phyloP scores from a whole-genome alignment of 169 alveolate species.

The Plasmodium adleri region DNA sequence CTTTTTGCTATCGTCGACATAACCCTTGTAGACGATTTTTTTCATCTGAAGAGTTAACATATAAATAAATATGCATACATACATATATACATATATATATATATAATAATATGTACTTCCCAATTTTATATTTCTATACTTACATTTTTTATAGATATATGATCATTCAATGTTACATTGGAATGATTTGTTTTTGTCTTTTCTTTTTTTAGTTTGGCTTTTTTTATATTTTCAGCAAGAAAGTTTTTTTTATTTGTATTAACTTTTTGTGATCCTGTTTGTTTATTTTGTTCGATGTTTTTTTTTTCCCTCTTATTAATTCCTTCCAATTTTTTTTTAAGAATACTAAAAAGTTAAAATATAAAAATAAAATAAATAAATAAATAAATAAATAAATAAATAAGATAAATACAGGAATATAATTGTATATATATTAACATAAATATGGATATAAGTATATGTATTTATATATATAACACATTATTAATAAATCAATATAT shows the following conservation, averaged over 20 bases:
- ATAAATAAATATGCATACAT: slow-evolving; percentile 3
- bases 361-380: background rate
- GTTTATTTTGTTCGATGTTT: slow-evolving; percentile 3
- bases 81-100: too few relatives aligned
- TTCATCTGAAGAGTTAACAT: too few relatives aligned
- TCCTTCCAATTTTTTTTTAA: slow-evolving; percentile 46
- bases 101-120: too few relatives aligned
- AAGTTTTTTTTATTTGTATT: slow-evolving; percentile 45
- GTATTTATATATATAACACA: too few relatives aligned
- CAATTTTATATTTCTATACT: too few relatives aligned
- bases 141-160: slow-evolving; percentile 11
- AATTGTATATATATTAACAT: too few relatives aligned
- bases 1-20: slow-evolving; percentile 46
- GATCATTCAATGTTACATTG: too few relatives aligned
- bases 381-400: background rate
- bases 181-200: slow-evolving; percentile 19
- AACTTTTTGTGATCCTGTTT: slow-evolving; percentile 17
- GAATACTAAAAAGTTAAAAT: slow-evolving; percentile 19
- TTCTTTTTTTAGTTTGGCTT: slow-evolving; percentile 44
- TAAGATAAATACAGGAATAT: too few relatives aligned
- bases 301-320: slow-evolving; percentile 49
- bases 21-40: slow-evolving; percentile 57
- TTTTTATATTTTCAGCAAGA: slow-evolving; percentile 45
- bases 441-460: too few relatives aligned
- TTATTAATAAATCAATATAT: too few relatives aligned